Evolutionary conservation across 305 asterid species (phyloP).

Genomic region (Salvia sclarea): DNA sequence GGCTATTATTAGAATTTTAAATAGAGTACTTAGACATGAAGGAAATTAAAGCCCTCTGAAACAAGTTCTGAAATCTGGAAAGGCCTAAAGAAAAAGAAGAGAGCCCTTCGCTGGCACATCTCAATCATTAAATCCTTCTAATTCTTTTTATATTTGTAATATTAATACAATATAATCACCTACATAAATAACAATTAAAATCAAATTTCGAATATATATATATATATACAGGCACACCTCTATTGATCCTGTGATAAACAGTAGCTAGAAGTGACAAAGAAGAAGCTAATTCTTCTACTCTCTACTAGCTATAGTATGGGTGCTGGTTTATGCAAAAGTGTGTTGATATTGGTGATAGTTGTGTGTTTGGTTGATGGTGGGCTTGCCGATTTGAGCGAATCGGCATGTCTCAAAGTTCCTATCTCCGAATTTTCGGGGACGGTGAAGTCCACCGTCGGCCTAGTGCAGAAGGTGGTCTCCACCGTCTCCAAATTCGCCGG

Average conservation of each 20-base stretch:
- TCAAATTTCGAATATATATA: background rate
- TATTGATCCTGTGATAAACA: background rate
- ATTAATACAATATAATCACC: background rate
- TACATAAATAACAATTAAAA: background rate
- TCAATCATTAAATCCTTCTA: background rate
- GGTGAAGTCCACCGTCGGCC: conserved; percentile 39
- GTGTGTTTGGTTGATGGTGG: conserved; percentile 22
- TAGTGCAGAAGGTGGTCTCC: conserved; percentile 39
- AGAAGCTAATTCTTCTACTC: background rate
- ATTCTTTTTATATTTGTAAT: background rate
- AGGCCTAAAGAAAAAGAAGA: conserved; percentile 20
- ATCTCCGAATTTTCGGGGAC: conserved; percentile 41
- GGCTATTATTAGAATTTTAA: background rate
- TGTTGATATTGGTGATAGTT: conserved; percentile 22
- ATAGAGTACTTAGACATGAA: conserved; percentile 43
- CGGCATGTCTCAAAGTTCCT: conserved; percentile 49
- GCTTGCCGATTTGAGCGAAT: conserved; percentile 21
- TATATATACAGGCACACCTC: background rate
- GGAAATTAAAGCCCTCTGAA: conserved; percentile 28
- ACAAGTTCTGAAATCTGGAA: conserved; percentile 28
- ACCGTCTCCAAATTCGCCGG: conserved; percentile 35
- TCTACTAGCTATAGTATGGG: conserved; percentile 23
- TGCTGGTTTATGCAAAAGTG: background rate
- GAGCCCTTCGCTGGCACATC: conserved; percentile 26
- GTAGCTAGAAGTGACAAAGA: background rate